Percentiles rank a stretch among this genome's conserved stretches.
phyloP scores from a whole-genome alignment of 805 yeast species.

The Ogataea paradorogensis region DNA sequence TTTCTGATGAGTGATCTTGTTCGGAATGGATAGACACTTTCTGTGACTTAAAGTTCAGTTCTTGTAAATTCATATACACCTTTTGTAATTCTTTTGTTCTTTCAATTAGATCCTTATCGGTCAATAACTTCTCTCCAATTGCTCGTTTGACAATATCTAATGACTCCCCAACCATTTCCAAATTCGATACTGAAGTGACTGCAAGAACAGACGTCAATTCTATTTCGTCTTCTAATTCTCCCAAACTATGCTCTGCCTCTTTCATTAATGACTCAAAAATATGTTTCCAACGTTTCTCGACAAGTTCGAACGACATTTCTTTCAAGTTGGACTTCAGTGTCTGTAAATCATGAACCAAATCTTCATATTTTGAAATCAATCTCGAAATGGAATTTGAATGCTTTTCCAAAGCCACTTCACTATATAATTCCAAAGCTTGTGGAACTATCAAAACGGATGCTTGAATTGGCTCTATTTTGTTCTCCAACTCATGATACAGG shows the following conservation, averaged over 20 bases:
- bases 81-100: slow-evolving; percentile 2
- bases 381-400: slow-evolving; percentile 33
- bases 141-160: slow-evolving; percentile 24
- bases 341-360: slow-evolving; percentile 39
- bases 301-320: slow-evolving; percentile 41
- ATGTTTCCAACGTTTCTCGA: slow-evolving; percentile 56
- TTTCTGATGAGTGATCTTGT: background rate
- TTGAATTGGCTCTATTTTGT: slow-evolving; percentile 46
- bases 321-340: slow-evolving; percentile 40
- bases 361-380: slow-evolving; percentile 39
- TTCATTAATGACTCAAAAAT: slow-evolving; percentile 47
- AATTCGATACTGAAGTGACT: background rate
- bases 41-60: background rate
- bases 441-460: slow-evolving; percentile 55
- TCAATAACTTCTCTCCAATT: slow-evolving; percentile 18
- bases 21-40: background rate
- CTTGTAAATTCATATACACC: background rate
- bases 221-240: slow-evolving; percentile 23
- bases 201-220: slow-evolving; percentile 5
- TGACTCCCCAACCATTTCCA: slow-evolving; percentile 13
- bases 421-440: slow-evolving; percentile 43
- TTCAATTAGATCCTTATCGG: slow-evolving; percentile 5
- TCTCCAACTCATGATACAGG: slow-evolving; percentile 41
- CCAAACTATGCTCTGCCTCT: slow-evolving; percentile 35
- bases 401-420: slow-evolving; percentile 25